Evolutionary conservation across 169 alveolate genomes (phyloP).

Genomic region (Blepharisma undulans): DNA sequence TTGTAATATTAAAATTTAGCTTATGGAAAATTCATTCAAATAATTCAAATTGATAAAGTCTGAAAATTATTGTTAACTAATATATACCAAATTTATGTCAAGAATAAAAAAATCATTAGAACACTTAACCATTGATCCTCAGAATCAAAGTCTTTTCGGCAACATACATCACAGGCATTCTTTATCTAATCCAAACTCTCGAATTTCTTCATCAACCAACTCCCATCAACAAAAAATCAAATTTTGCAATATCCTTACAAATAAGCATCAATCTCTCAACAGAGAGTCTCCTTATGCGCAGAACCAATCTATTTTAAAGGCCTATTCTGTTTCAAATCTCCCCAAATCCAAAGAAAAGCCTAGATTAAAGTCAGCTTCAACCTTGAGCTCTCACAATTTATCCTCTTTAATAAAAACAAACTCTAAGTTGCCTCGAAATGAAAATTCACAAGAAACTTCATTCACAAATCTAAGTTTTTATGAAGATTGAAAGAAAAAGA

Average conservation of each 20-base stretch:
- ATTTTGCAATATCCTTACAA: background rate
- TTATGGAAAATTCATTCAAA: too few species aligned
- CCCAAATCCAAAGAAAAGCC: background rate
- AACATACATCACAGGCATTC: background rate
- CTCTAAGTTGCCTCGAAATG: background rate
- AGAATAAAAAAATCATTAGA: background rate
- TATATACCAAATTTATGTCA: background rate
- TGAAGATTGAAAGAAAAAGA: background rate
- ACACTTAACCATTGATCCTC: background rate
- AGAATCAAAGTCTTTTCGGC: background rate
- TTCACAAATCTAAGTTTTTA: background rate
- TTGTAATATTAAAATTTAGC: background rate
- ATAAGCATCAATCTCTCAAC: background rate
- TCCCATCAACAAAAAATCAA: background rate
- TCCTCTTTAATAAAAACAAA: background rate
- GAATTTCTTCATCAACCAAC: background rate
- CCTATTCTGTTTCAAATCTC: background rate
- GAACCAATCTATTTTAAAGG: background rate
- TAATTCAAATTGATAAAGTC: too few species aligned
- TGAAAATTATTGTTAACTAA: background rate
- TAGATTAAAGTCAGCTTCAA: background rate
- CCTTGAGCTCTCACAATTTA: background rate
- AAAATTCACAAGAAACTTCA: background rate
- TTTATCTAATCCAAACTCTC: background rate
- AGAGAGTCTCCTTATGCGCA: conserved; percentile 17